Percentiles rank a stretch among this genome's conserved stretches.
phyloP scores from a whole-genome alignment of 805 yeast species.

The Kluyveromyces aestuarii region DNA sequence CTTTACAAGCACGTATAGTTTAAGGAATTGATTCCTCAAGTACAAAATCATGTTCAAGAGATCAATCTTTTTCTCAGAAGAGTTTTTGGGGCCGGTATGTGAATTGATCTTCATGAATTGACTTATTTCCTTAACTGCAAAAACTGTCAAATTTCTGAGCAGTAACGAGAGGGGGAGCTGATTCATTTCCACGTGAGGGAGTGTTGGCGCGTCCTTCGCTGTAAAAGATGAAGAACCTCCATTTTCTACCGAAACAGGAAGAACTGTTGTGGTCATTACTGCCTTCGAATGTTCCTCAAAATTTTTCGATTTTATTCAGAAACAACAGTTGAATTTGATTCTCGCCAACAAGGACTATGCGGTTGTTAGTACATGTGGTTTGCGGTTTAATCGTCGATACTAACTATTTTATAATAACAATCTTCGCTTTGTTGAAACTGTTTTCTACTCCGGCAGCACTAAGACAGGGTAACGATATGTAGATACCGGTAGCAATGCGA shows the following conservation, averaged over 20 bases:
- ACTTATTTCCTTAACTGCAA: constrained; percentile 25
- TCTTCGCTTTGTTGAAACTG: no score
- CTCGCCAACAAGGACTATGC: no score
- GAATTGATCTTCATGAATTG: constrained; percentile 27
- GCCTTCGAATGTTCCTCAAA: background rate
- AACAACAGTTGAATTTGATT: no score
- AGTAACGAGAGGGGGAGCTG: constrained; percentile 25
- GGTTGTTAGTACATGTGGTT: no score
- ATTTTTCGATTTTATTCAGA: no score
- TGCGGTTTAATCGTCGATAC: no score
- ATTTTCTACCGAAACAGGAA: background rate
- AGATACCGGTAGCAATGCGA: no score
- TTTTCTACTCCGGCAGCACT: no score
- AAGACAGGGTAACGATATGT: no score
- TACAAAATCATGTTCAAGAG: constrained; percentile 61
- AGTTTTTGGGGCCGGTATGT: constrained; percentile 14
- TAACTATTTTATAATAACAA: no score
- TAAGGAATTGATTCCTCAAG: constrained; percentile 74
- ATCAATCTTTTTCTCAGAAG: constrained; percentile 50
- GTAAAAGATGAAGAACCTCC: background rate
- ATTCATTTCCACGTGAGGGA: constrained; percentile 30
- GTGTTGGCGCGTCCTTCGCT: constrained; percentile 12
- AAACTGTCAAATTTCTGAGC: constrained; percentile 26
- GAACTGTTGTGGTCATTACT: constrained; percentile 1
- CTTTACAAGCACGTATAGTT: constrained; percentile 76